phyloP scores from a whole-genome alignment of 345 rosid genomes.

The Lepidium didymum region DNA sequence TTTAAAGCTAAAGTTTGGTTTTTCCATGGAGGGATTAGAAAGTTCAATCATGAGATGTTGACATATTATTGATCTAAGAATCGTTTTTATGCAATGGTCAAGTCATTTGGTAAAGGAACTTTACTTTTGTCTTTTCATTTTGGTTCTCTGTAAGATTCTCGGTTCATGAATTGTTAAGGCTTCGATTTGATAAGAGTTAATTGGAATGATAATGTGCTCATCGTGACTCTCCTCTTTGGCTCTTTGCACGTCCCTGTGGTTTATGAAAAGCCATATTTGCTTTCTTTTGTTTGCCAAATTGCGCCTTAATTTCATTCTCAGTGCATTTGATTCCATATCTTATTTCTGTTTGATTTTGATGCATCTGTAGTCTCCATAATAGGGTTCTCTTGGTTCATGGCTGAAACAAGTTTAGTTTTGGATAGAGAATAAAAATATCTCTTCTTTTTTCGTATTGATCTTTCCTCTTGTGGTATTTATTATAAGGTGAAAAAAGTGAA shows the following conservation, averaged over 20 bases:
- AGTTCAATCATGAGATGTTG: constrained; percentile 2
- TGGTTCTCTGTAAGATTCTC: constrained; percentile 10
- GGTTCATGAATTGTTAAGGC: background rate
- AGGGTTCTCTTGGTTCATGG: constrained; percentile 2
- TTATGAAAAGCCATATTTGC: constrained; percentile 26
- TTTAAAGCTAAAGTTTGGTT: background rate
- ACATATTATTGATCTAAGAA: constrained; percentile 9
- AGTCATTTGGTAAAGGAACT: background rate
- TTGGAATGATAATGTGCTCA: constrained; percentile 9
- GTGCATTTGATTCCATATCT: constrained; percentile 27
- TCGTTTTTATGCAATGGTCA: background rate
- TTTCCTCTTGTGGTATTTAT: background rate
- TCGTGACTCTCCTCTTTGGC: background rate
- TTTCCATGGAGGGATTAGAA: background rate
- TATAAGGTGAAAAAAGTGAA: background rate
- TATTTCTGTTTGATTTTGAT: constrained; percentile 18
- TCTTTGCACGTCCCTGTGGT: constrained; percentile 12
- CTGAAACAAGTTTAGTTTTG: constrained; percentile 7
- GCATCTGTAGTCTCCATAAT: constrained; percentile 13
- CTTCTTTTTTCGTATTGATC: background rate
- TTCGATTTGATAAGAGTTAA: background rate
- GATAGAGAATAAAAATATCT: constrained; percentile 2
- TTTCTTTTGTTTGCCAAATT: background rate
- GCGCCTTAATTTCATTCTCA: background rate
- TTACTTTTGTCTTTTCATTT: background rate